Percentiles rank a stretch among this genome's conserved stretches.
phyloP scores from a whole-genome alignment of 768 basidiomycete genomes.

The Macrolepiota albuminosa region DNA sequence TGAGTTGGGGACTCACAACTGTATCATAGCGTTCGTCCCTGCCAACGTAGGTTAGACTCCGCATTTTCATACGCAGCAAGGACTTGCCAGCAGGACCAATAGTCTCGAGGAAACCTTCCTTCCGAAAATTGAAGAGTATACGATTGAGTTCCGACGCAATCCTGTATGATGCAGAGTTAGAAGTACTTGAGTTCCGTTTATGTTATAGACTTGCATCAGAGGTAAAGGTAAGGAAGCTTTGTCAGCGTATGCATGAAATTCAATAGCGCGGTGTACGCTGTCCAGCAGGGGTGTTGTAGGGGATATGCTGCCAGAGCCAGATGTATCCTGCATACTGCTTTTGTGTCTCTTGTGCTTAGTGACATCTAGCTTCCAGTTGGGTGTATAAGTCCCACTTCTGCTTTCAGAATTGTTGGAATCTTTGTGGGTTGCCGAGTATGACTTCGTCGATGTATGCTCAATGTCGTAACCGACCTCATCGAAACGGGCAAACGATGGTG shows the following conservation, averaged over 20 bases:
- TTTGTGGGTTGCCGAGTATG: conserved; percentile 39
- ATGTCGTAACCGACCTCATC: conserved; percentile 39
- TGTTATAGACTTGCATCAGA: conserved; percentile 51
- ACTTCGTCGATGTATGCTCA: conserved; percentile 22
- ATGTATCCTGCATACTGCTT: conserved; percentile 57
- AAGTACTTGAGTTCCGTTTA: not conserved
- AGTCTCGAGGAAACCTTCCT: conserved; percentile 80
- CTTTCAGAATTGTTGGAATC: conserved; percentile 23
- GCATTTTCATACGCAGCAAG: not conserved
- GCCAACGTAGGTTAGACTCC: not conserved
- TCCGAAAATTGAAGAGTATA: conserved; percentile 66
- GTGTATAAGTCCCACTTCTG: conserved; percentile 29
- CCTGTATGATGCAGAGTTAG: conserved; percentile 26
- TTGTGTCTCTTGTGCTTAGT: conserved; percentile 69
- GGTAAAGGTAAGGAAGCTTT: conserved; percentile 75
- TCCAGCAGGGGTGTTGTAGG: conserved; percentile 61
- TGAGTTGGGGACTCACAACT: conserved; percentile 38
- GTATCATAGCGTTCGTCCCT: conserved; percentile 78
- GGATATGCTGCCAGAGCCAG: conserved; percentile 26
- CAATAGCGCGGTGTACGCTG: conserved; percentile 48
- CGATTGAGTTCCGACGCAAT: conserved; percentile 79
- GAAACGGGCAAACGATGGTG: conserved; percentile 49
- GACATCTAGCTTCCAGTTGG: conserved; percentile 39
- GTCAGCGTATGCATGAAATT: conserved; percentile 55
- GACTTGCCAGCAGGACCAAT: conserved; percentile 80